These are phyloP conservation scores for Puccinia polysora DNA, from an alignment of 1,284 basidiomycete species.

Conservation along the genomic window DNA sequence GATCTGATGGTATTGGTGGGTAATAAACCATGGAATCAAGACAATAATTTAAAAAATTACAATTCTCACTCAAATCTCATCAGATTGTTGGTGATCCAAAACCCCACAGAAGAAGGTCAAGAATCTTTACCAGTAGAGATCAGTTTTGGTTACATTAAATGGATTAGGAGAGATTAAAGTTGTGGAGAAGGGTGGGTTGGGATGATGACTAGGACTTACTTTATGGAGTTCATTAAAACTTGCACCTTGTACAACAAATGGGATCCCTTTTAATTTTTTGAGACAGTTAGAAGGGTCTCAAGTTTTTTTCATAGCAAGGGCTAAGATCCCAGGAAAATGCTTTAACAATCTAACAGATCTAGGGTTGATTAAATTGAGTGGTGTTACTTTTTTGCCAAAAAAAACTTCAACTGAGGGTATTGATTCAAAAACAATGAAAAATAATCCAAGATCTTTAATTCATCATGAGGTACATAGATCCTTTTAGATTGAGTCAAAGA, in stretches of 20 bases:
- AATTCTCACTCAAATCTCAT: not conserved
- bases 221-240: conserved; percentile 56
- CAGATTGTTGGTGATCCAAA: not conserved
- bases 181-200: too few relatives aligned
- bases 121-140: not conserved
- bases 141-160: too few relatives aligned
- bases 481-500: conserved; percentile 58
- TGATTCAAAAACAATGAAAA: too few relatives aligned
- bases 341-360: conserved; percentile 87
- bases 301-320: conserved; percentile 84
- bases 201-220: not conserved
- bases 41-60: not conserved
- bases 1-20: conserved; percentile 31
- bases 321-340: conserved; percentile 84
- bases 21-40: conserved; percentile 47
- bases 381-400: conserved; percentile 82
- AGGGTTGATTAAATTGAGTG: conserved; percentile 55
- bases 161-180: too few relatives aligned
- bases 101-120: too few relatives aligned
- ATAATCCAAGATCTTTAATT: conserved; percentile 89
- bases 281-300: conserved; percentile 64
- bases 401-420: conserved; percentile 81
- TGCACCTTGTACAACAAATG: conserved; percentile 94
- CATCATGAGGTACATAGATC: conserved; percentile 88
- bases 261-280: conserved; percentile 80